Conservation (phyloP, 495 filamentous ascomycete species). For the Xylaria nigripes region DNA sequence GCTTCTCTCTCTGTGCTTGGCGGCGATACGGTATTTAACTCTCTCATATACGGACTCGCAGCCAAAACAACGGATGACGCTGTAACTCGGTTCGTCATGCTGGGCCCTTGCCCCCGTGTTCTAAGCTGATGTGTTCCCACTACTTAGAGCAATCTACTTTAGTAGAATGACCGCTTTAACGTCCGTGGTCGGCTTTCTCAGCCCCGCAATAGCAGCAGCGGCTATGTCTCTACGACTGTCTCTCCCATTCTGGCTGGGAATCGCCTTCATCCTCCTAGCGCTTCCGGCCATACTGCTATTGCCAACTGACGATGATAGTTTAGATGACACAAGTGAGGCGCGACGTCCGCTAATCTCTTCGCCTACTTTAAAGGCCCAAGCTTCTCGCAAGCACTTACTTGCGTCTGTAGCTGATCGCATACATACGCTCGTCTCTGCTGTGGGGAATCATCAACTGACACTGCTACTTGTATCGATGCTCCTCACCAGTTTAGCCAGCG, state of each 20-base stretch:
- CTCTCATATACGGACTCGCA: constrained; percentile 36
- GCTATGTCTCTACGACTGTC: constrained; percentile 33
- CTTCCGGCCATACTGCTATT: constrained; percentile 25
- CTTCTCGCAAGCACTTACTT: constrained; percentile 8
- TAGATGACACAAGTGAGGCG: constrained; percentile 16
- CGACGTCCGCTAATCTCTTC: constrained; percentile 25
- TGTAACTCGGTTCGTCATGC: constrained; percentile 28
- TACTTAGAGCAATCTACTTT: constrained; percentile 36
- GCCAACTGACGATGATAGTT: constrained; percentile 4
- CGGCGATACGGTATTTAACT: constrained; percentile 41
- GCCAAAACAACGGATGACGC: constrained; percentile 32
- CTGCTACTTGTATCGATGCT: constrained; percentile 34
- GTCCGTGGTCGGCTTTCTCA: constrained; percentile 32
- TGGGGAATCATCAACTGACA: constrained; percentile 25
- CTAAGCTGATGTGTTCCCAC: background rate
- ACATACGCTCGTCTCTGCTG: constrained; percentile 17
- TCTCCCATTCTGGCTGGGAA: constrained; percentile 36
- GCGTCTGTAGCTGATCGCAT: constrained; percentile 18
- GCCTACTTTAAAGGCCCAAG: constrained; percentile 19
- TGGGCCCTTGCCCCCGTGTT: background rate
- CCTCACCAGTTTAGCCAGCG: constrained; percentile 37
- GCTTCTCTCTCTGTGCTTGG: constrained; percentile 34
- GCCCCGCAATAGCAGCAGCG: constrained; percentile 35
- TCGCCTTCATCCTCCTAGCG: constrained; percentile 29
- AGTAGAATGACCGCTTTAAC: constrained; percentile 36